A percentile compares a stretch with the other conserved stretches of the same genome.
Evolutionary conservation across 352 stramenopile genomes (phyloP).

Genomic region (Phytophthora lateralis): DNA sequence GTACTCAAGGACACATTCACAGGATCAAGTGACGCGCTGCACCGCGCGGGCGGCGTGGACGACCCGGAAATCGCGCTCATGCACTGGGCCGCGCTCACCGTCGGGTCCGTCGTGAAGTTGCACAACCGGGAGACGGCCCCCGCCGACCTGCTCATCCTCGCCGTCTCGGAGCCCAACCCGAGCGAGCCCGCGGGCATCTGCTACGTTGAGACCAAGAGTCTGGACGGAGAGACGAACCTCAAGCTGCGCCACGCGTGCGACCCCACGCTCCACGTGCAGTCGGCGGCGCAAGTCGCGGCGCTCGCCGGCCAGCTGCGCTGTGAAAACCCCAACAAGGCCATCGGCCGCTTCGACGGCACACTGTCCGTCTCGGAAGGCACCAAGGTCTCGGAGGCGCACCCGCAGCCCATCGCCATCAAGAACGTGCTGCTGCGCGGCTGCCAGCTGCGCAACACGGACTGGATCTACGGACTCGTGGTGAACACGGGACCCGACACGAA

Average conservation of each 20-base stretch:
- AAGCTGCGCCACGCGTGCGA: slow-evolving; percentile 84
- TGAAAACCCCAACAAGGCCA: slow-evolving; percentile 82
- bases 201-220: slow-evolving; percentile 89
- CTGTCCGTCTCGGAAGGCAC: slow-evolving; percentile 43
- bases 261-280: slow-evolving; percentile 52
- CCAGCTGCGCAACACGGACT: slow-evolving; percentile 89
- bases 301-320: slow-evolving; percentile 63
- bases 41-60: slow-evolving; percentile 31
- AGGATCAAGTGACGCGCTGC: slow-evolving; percentile 33
- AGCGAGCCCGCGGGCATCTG: slow-evolving; percentile 71
- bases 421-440: slow-evolving; percentile 91
- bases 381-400: slow-evolving; percentile 31
- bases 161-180: slow-evolving; percentile 69
- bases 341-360: slow-evolving; percentile 79
- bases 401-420: slow-evolving; percentile 75
- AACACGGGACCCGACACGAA: slow-evolving; percentile 89
- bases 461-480: slow-evolving; percentile 87
- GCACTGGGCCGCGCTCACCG: slow-evolving; percentile 75
- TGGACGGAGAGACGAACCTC: slow-evolving; percentile 92
- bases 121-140: slow-evolving; percentile 80
- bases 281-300: slow-evolving; percentile 37
- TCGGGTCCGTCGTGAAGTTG: slow-evolving; percentile 86
- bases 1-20: slow-evolving; percentile 61
- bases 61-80: slow-evolving; percentile 58
- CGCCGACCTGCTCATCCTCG: slow-evolving; percentile 86